These are phyloP conservation scores for Mortierella polycephala DNA, from an alignment of 371 early-diverging fungal genomes.

Conservation along the genomic window DNA sequence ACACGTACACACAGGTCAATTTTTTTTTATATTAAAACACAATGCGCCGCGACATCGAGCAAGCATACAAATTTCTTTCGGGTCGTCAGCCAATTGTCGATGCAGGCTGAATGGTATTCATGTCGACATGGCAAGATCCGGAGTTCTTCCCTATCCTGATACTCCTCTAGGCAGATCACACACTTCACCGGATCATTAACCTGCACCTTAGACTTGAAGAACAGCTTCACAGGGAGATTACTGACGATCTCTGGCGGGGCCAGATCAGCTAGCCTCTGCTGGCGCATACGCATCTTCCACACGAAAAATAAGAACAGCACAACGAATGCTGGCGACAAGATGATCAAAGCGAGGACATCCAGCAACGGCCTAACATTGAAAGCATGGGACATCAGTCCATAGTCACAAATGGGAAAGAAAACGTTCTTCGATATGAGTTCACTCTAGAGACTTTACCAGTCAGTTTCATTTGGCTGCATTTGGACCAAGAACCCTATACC, in stretches of 20 bases:
- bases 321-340: constrained; percentile 76
- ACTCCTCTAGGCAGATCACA: constrained; percentile 95
- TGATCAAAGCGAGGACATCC: constrained; percentile 75
- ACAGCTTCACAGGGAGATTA: constrained; percentile 68
- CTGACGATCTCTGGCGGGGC: constrained; percentile 75
- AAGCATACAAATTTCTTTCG: constrained; percentile 79
- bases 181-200: constrained; percentile 83
- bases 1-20: constrained; percentile 3
- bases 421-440: neutral
- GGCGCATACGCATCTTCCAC: constrained; percentile 73
- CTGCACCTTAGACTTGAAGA: constrained; percentile 62
- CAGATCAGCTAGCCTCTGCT: constrained; percentile 65
- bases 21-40: neutral
- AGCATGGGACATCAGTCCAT: neutral
- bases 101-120: constrained; percentile 90
- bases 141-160: constrained; percentile 79
- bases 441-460: constrained; percentile 28
- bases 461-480: constrained; percentile 52
- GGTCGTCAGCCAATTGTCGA: constrained; percentile 87
- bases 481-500: constrained; percentile 60
- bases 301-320: constrained; percentile 75
- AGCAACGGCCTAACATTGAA: constrained; percentile 64
- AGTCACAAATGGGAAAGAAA: constrained; percentile 3
- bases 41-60: neutral
- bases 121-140: constrained; percentile 91